phyloP scores from a whole-genome alignment of 2,329 filamentous ascomycete genomes.

The Talaromyces sp. region DNA sequence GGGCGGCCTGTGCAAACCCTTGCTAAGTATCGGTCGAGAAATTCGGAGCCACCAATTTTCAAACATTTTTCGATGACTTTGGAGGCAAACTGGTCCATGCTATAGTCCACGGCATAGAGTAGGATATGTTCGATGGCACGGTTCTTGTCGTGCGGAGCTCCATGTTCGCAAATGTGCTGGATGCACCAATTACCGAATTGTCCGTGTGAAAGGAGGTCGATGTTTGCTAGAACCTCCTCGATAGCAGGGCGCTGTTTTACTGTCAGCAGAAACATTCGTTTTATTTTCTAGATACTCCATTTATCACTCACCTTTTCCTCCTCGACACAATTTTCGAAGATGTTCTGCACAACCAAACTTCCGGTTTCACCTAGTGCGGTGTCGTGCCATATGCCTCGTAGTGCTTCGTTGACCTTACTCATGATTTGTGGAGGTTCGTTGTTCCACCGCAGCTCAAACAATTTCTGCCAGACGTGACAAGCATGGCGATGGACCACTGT shows the following conservation, averaged over 20 bases:
- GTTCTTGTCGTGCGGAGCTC: conserved; percentile 81
- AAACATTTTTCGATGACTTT: conserved; percentile 99
- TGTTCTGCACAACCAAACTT: conserved; percentile 97
- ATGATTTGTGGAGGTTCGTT: conserved; percentile 95
- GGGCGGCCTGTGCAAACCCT: conserved; percentile 86
- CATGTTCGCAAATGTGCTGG: conserved; percentile 97
- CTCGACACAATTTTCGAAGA: conserved; percentile 98
- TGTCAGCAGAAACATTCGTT: conserved; percentile 16
- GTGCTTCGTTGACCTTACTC: conserved; percentile 93
- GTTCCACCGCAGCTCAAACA: conserved; percentile 95
- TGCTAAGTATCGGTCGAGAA: conserved; percentile 85
- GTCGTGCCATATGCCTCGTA: conserved; percentile 97
- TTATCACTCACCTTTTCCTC: conserved; percentile 75
- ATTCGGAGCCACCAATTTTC: conserved; percentile 88
- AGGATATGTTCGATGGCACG: conserved; percentile 94
- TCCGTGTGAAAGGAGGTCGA: conserved; percentile 92
- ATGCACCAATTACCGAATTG: conserved; percentile 99
- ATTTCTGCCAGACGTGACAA: conserved; percentile 98
- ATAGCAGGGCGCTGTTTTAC: conserved; percentile 79
- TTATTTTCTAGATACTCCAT: background rate
- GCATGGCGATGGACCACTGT: conserved; percentile 98
- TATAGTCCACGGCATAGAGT: conserved; percentile 88
- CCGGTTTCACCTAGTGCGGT: conserved; percentile 95
- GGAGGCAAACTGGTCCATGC: conserved; percentile 97
- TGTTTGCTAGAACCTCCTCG: conserved; percentile 89